Conservation (phyloP, 2,329 filamentous ascomycete genomes). For the Didymella pomorum region DNA sequence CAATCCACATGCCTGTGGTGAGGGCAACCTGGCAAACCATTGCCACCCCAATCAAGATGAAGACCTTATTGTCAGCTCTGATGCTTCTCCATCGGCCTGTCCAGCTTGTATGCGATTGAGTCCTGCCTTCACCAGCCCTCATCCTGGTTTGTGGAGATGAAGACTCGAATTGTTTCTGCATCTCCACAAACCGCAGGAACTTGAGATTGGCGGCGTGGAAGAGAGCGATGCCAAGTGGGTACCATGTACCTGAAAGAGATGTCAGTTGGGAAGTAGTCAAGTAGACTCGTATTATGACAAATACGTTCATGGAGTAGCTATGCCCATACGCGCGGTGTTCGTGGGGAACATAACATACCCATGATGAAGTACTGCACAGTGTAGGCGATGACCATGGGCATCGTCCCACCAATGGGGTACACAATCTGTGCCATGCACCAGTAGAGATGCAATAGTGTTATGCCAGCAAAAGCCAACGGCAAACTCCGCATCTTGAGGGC, state of each 20-base stretch:
- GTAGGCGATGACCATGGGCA: slow-evolving; percentile 27
- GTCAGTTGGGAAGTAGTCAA: background rate
- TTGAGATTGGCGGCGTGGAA: slow-evolving; percentile 29
- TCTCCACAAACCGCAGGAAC: slow-evolving; percentile 27
- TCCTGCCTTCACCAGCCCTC: slow-evolving; percentile 5
- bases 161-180: slow-evolving; percentile 24
- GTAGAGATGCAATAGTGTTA: slow-evolving; percentile 29
- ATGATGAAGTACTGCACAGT: slow-evolving; percentile 30
- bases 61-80: slow-evolving; percentile 13
- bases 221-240: slow-evolving; percentile 31
- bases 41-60: slow-evolving; percentile 12
- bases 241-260: slow-evolving; percentile 17
- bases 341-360: slow-evolving; percentile 7
- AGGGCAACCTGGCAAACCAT: slow-evolving; percentile 15
- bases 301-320: background rate
- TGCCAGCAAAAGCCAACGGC: slow-evolving; percentile 23
- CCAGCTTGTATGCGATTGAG: slow-evolving; percentile 6
- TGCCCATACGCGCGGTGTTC: too few species aligned
- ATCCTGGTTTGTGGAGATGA: background rate
- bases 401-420: slow-evolving; percentile 23
- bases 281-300: background rate
- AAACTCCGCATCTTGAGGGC: slow-evolving; percentile 26
- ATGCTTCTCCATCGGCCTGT: slow-evolving; percentile 4
- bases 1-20: slow-evolving; percentile 21
- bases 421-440: slow-evolving; percentile 29